Base-by-base conservation (phyloP, 1,284 basidiomycete species). In the Schizophyllum commune region DNA sequence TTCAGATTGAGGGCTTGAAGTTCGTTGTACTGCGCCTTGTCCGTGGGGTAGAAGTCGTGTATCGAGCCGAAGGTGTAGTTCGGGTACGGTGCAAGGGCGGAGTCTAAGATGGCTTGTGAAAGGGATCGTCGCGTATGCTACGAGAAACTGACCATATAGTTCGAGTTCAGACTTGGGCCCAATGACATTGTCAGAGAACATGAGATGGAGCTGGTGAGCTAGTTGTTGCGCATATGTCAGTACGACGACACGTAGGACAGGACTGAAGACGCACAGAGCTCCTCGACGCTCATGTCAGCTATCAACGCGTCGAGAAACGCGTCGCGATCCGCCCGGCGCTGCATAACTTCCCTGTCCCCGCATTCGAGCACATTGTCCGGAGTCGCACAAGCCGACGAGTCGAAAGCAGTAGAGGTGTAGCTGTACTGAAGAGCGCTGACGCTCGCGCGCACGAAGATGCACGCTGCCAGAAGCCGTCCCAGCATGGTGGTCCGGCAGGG, bases 41-140 rank as follows among this genome's bases (percentile, higher is more conserved):
- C 64, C 3, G 69, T 69, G 5, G 68, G 68, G 58, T 70, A 70
- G 69, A 69, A 72, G 62, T 72, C 71, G 60, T 72, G 69, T 15
- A 71, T 64, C 27, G 70, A 61, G 15, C 71, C 70, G 51, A 71
- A 59, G 20, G 67, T 68, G 2, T 66, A 65, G 11, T 55, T 63
- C 1, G 68, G 67, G 8, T 66, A 64, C 34, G 63, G 60, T 22
- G 64, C 64, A 32, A 62, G 65, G 7, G 68, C 66, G 54, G 65
- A 66, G 60, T 69, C 67, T 69, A 57, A 21, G 32, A 21, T 47
- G 15, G 53, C 15, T 60, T 9, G 54, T 47, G 32, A 33, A 5
- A 7, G 7, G 15, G 54, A 15, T 5, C 22, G 17, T 32, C 15
- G n/a, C 33, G 32, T 17, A n/a, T 34, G 9, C 15, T 8, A 22